Base-by-base conservation (phyloP, 2,329 filamentous ascomycete genomes). In the Aspergillus costaricaensis region DNA sequence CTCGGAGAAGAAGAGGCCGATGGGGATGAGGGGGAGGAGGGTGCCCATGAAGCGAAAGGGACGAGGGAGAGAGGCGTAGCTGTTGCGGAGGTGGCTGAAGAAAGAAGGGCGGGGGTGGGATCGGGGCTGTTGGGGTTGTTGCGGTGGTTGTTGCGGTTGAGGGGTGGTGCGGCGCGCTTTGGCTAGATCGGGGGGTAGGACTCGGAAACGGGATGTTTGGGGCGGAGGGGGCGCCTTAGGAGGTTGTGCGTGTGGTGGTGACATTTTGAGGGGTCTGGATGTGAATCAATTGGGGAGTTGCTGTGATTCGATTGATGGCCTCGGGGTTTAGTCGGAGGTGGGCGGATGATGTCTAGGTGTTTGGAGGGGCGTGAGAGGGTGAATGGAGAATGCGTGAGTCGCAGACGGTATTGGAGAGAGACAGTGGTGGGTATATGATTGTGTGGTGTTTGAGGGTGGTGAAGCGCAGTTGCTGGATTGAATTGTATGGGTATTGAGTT, bases 1-100 rank as follows among this genome's bases (percentile, higher is more conserved):
- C 59, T 78, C 74, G 23, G 72, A 71, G 66, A 80, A 68, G 61
- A 79, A 76, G 9, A 76, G 67, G 0, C 72, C 63, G 59, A 79
- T 76, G 1, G 79, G 76, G 15, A 76, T 55, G 15, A 76, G 57
- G 9, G 77, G 72, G 2, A 68, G 70, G n/a, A 74, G 53, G 55
- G 72, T 54, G 43, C 71, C 68, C 36, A 74, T 59, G 30, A 66
- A 59, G 48, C 73, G 70, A 36, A 69, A 60, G 7, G 72, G 67
- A 14, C 51, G 19, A 5, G 75, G 74, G 59, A 74, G 67, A 25
- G 67, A 25, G 25, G 70, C 60, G 60, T 68, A 72, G 65, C 69
- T 66, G 32, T 63, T 59, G 61, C 70, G 69, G 54, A 77, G 58
- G 63, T 57, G 60, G 27, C 67, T 64, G 60, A 71, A 63, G 62